Conservation (phyloP, 2,329 filamentous ascomycete species). For the Leptographium wingfieldii region DNA sequence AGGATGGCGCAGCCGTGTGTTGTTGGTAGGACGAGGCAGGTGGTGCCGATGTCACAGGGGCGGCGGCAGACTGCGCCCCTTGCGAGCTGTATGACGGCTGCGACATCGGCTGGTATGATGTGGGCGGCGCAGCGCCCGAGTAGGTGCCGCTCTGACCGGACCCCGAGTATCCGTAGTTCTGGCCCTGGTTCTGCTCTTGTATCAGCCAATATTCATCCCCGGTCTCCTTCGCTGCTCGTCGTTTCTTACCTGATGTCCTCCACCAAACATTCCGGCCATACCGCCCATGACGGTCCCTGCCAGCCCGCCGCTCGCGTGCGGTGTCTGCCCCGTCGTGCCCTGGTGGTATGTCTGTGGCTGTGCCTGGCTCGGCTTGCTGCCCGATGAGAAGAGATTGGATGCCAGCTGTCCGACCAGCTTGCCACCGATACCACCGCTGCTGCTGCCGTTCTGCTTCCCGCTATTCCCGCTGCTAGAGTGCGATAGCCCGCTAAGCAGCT, state of each 20-base stretch:
- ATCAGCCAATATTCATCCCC: background rate
- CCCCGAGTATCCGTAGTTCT: constrained; percentile 51
- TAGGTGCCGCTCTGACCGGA: constrained; percentile 42
- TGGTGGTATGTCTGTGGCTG: constrained; percentile 35
- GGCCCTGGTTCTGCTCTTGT: background rate
- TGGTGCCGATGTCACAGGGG: background rate
- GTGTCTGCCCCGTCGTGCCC: constrained; percentile 26
- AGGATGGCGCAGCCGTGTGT: background rate
- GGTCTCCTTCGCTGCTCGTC: constrained; percentile 7
- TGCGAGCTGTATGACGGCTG: constrained; percentile 13
- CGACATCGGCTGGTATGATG: constrained; percentile 37
- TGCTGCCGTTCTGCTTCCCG: constrained; percentile 16
- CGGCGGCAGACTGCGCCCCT: background rate
- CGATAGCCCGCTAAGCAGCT: constrained; percentile 31
- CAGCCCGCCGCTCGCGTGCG: constrained; percentile 29
- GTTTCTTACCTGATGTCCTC: constrained; percentile 24
- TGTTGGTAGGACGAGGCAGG: background rate
- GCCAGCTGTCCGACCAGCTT: constrained; percentile 45
- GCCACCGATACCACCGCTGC: constrained; percentile 28
- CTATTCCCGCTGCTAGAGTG: constrained; percentile 16
- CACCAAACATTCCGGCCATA: constrained; percentile 39
- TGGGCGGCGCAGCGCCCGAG: constrained; percentile 49
- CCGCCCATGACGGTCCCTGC: constrained; percentile 42
- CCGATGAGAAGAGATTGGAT: constrained; percentile 39
- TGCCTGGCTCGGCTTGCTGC: constrained; percentile 30